phyloP scores from a whole-genome alignment of 805 yeast species.

The Osmozyma mogii region DNA sequence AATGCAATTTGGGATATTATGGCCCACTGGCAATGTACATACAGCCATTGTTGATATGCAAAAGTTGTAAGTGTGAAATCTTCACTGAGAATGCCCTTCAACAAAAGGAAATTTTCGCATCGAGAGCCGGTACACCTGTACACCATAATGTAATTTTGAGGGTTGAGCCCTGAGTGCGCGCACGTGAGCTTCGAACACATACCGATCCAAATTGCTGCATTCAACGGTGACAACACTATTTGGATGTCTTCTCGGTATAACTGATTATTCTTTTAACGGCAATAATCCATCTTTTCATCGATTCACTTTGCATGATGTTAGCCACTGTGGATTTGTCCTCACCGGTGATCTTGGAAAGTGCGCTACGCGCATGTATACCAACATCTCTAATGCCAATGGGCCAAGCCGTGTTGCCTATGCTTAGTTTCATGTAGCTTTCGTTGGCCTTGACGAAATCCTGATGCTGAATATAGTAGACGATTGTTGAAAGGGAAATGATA shows the following conservation, averaged over 20 bases:
- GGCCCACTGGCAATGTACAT: conserved; percentile 10
- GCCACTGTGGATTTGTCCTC: conserved; percentile 38
- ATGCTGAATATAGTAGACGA: conserved; percentile 53
- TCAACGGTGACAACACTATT: too few relatives aligned
- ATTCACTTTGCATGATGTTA: conserved; percentile 73
- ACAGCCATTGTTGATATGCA: conserved; percentile 13
- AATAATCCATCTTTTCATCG: conserved; percentile 69
- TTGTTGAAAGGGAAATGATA: conserved; percentile 50
- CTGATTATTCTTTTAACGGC: conserved; percentile 69
- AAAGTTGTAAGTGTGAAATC: conserved; percentile 1
- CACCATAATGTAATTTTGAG: too few relatives aligned
- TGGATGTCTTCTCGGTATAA: conserved; percentile 33
- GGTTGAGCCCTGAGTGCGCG: conserved; percentile 10
- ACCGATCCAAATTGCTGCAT: too few relatives aligned
- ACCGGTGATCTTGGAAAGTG: conserved; percentile 50
- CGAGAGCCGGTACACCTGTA: conserved; percentile 3
- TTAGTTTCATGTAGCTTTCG: conserved; percentile 63
- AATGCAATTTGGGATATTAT: too few relatives aligned
- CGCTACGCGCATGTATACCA: conserved; percentile 71
- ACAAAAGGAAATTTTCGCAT: conserved; percentile 4
- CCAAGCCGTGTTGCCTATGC: conserved; percentile 88
- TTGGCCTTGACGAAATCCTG: conserved; percentile 45
- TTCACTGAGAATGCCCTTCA: too few relatives aligned
- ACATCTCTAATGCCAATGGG: conserved; percentile 79
- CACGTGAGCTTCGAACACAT: too few relatives aligned